phyloP scores from a whole-genome alignment of 192 early-diverging fungal species.

The Haplosporangium gracile region DNA sequence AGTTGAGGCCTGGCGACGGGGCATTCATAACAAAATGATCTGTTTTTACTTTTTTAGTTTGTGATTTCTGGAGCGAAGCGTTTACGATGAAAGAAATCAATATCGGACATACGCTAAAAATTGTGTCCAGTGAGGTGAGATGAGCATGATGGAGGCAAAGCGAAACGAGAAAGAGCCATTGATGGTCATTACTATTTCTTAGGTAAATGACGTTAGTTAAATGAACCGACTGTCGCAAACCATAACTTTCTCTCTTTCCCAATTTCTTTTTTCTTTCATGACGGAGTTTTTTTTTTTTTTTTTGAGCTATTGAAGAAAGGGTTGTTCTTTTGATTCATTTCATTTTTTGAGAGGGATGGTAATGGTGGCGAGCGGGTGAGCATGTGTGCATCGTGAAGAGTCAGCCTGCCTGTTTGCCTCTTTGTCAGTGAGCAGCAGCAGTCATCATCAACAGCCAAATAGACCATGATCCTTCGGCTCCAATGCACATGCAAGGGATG shows the following conservation, averaged over 20 bases:
- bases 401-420: neutral
- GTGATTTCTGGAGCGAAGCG: neutral
- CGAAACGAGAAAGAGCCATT: neutral
- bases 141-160: neutral
- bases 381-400: neutral
- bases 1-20: too few relatives aligned
- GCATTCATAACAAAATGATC: too few relatives aligned
- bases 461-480: neutral
- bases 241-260: neutral
- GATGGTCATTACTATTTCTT: neutral
- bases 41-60: too few relatives aligned
- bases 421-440: neutral
- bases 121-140: neutral
- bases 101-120: neutral
- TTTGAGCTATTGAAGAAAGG: too few relatives aligned
- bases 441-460: neutral
- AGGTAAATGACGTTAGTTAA: neutral
- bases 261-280: neutral
- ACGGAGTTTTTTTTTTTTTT: too few relatives aligned
- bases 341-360: neutral
- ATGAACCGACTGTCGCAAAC: neutral
- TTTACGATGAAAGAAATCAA: neutral
- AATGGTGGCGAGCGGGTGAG: neutral
- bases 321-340: constrained; percentile 2
- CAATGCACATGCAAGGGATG: constrained; percentile 2